phyloP scores from a whole-genome alignment of 495 filamentous ascomycete species.

The Daldinia grandis region DNA sequence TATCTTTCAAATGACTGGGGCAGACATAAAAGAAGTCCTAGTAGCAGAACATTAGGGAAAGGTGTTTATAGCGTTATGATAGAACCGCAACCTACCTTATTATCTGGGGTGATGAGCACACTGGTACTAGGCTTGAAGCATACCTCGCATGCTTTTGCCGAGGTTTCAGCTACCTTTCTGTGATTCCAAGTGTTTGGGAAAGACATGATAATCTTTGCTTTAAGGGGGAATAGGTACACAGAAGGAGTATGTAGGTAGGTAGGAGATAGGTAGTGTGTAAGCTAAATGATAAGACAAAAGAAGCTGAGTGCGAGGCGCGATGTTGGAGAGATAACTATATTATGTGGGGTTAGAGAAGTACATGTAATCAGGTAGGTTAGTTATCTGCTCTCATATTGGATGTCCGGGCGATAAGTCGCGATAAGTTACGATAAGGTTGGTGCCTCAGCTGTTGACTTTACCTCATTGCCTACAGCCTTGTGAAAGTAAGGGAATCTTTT shows the following conservation, averaged over 20 bases:
- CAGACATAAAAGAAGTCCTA: conserved; percentile 97
- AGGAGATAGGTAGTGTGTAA: not conserved
- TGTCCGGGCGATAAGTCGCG: not conserved
- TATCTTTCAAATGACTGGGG: conserved; percentile 82
- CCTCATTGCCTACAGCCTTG: not conserved
- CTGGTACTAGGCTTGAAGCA: conserved; percentile 89
- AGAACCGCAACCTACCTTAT: conserved; percentile 68
- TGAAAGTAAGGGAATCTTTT: not conserved
- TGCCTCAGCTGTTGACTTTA: not conserved
- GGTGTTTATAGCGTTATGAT: conserved; percentile 3
- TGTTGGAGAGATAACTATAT: not conserved
- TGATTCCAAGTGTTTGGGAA: conserved; percentile 86
- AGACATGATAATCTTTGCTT: conserved; percentile 47
- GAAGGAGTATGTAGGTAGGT: not conserved
- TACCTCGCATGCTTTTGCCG: conserved; percentile 83
- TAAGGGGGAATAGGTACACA: not conserved
- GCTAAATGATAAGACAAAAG: not conserved
- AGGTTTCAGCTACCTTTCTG: conserved; percentile 85
- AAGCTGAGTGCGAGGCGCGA: not conserved
- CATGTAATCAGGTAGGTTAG: too few species aligned
- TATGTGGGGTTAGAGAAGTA: not conserved
- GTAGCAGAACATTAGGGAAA: conserved; percentile 31
- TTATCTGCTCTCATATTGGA: too few species aligned
- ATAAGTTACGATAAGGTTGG: not conserved
- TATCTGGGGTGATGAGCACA: conserved; percentile 89